Conservation (phyloP, 805 yeast species). For the Metschnikowia kunwiensis region DNA sequence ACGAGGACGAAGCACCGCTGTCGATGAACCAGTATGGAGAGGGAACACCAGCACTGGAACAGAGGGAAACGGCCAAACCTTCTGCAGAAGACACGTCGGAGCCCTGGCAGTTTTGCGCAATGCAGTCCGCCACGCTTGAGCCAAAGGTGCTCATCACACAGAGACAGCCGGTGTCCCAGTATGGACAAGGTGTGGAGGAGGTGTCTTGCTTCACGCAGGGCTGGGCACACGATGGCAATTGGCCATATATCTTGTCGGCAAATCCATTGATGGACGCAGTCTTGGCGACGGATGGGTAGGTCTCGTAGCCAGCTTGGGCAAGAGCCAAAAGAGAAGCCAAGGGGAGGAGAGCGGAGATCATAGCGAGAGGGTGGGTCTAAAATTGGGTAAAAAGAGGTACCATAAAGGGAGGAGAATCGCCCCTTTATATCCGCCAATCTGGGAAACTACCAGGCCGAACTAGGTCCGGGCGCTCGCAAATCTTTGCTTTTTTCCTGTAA, state of each 20-base stretch:
- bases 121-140: constrained; percentile 34
- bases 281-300: constrained; percentile 35
- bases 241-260: constrained; percentile 34
- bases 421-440: not conserved
- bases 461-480: no score
- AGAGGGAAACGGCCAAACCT: constrained; percentile 30
- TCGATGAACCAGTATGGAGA: constrained; percentile 33
- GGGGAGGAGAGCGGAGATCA: constrained; percentile 16
- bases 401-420: no score
- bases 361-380: constrained; percentile 3
- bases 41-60: constrained; percentile 35
- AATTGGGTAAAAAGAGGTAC: not conserved
- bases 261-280: constrained; percentile 43
- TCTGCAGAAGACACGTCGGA: constrained; percentile 29
- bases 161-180: constrained; percentile 47
- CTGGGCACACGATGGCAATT: constrained; percentile 38
- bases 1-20: constrained; percentile 22
- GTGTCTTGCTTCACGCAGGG: constrained; percentile 32
- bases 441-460: no score
- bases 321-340: constrained; percentile 19
- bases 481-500: no score
- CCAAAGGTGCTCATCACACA: constrained; percentile 40
- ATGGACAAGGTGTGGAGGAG: constrained; percentile 41
- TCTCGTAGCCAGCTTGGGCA: constrained; percentile 22
- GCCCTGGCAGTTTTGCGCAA: constrained; percentile 26